phyloP scores from a whole-genome alignment of 2,329 filamentous ascomycete species.

The Clarireedia monteithiana region DNA sequence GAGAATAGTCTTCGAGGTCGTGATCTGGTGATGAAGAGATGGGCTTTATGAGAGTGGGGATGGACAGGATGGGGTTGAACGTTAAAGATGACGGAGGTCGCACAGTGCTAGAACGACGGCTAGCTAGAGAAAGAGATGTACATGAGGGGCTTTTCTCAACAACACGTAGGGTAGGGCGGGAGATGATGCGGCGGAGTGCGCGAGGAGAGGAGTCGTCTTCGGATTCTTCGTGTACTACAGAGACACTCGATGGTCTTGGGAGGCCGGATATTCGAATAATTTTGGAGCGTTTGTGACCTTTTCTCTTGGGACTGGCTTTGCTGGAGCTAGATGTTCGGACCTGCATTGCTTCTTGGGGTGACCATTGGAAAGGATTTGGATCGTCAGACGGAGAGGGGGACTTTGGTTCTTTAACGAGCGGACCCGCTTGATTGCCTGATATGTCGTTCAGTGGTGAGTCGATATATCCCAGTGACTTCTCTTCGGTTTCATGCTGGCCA shows the following conservation, averaged over 20 bases:
- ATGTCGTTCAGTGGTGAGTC: conserved; percentile 17
- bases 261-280: conserved; percentile 22
- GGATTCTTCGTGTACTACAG: conserved; percentile 20
- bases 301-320: conserved; percentile 7
- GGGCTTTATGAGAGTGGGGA: conserved; percentile 5
- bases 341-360: conserved; percentile 19
- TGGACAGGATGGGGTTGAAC: conserved; percentile 18
- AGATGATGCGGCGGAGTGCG: conserved; percentile 8
- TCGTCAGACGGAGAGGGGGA: background rate
- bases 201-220: conserved; percentile 14
- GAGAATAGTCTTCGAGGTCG: conserved; percentile 11
- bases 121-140: conserved; percentile 5
- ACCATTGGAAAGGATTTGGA: conserved; percentile 24
- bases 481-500: conserved; percentile 13
- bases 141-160: conserved; percentile 13
- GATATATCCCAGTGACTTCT: conserved; percentile 10
- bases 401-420: conserved; percentile 2
- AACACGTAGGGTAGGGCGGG: conserved; percentile 6
- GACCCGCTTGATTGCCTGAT: conserved; percentile 17
- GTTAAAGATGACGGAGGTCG: conserved; percentile 18
- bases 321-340: conserved; percentile 12
- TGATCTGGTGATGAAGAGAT: conserved; percentile 5
- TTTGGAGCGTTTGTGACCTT: conserved; percentile 23
- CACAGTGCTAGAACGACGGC: conserved; percentile 1
- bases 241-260: conserved; percentile 18